Conservation (phyloP, 495 filamentous ascomycete genomes). For the Xylaria cubensis region DNA sequence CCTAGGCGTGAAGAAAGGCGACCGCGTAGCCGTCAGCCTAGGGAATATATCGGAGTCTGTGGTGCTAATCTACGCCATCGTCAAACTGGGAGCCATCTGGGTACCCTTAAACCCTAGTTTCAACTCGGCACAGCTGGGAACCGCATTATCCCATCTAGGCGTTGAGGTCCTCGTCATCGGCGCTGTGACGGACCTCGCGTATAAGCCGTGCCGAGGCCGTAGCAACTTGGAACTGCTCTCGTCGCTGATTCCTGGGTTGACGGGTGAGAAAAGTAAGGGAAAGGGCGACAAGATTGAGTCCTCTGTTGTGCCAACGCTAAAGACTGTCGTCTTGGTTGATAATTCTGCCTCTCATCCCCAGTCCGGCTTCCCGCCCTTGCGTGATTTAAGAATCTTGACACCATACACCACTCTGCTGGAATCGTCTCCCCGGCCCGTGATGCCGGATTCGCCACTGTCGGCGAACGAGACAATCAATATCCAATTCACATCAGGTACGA, state of each 20-base stretch:
- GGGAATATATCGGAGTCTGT: conserved; percentile 88
- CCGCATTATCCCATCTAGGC: conserved; percentile 78
- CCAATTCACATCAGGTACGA: conserved; percentile 96
- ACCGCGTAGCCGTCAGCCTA: conserved; percentile 83
- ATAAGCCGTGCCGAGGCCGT: conserved; percentile 71
- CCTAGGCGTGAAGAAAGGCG: conserved; percentile 80
- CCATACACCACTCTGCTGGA: conserved; percentile 61
- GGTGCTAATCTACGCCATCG: conserved; percentile 82
- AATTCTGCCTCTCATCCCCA: conserved; percentile 67
- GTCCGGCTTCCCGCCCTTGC: conserved; percentile 38
- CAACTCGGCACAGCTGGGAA: conserved; percentile 76
- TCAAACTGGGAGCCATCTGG: conserved; percentile 90
- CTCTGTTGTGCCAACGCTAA: conserved; percentile 70
- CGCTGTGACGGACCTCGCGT: conserved; percentile 82
- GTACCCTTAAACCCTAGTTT: conserved; percentile 94
- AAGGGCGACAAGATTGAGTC: conserved; percentile 61
- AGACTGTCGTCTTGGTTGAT: conserved; percentile 76
- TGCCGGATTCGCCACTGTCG: conserved; percentile 58
- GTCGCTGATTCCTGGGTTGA: conserved; percentile 67
- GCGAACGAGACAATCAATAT: conserved; percentile 86
- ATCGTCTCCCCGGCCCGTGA: conserved; percentile 47
- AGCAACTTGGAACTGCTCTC: conserved; percentile 76
- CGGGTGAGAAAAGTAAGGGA: background rate
- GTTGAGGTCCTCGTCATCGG: conserved; percentile 82
- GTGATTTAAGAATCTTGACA: conserved; percentile 44